These are phyloP conservation scores for Globisporangium perplexum DNA, from an alignment of 352 stramenopile species.

Conservation along the genomic window DNA sequence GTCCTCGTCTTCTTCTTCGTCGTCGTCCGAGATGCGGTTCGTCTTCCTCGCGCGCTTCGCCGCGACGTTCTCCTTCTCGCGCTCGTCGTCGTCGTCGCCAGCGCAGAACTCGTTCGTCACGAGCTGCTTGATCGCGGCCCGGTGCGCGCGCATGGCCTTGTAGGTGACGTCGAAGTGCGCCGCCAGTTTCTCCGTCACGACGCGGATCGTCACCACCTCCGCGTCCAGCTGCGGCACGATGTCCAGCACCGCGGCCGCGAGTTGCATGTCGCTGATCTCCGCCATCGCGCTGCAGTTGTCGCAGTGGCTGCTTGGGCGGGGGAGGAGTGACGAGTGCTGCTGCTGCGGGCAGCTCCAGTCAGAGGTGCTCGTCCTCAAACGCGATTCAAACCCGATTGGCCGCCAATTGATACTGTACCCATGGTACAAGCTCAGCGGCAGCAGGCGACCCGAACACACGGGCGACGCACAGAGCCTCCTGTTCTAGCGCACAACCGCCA, in stretches of 20 bases:
- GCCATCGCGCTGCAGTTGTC: constrained; percentile 13
- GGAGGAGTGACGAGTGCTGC: too few relatives aligned
- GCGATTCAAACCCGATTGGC: too few relatives aligned
- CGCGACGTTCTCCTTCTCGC: neutral
- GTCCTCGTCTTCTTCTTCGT: constrained; percentile 12
- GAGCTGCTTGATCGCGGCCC: constrained; percentile 9
- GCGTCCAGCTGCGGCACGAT: constrained; percentile 59
- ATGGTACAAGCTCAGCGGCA: too few relatives aligned
- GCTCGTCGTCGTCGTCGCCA: constrained; percentile 4
- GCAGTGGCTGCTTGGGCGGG: too few relatives aligned
- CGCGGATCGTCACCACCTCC: constrained; percentile 35
- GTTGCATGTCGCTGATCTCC: constrained; percentile 18
- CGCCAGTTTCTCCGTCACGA: constrained; percentile 48
- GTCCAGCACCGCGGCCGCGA: constrained; percentile 30
- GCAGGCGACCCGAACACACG: too few relatives aligned
- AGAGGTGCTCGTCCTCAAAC: too few relatives aligned
- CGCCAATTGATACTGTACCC: too few relatives aligned
- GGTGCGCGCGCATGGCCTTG: constrained; percentile 3
- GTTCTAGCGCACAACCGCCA: too few relatives aligned
- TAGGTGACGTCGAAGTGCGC: constrained; percentile 35
- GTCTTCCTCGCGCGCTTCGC: constrained; percentile 11
- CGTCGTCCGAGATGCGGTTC: constrained; percentile 34
- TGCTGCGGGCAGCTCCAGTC: too few relatives aligned
- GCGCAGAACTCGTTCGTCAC: constrained; percentile 8
- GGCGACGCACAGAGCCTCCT: too few relatives aligned